Evolutionary conservation across 805 yeast species (phyloP).

Genomic region (Candida coquimbonensis): DNA sequence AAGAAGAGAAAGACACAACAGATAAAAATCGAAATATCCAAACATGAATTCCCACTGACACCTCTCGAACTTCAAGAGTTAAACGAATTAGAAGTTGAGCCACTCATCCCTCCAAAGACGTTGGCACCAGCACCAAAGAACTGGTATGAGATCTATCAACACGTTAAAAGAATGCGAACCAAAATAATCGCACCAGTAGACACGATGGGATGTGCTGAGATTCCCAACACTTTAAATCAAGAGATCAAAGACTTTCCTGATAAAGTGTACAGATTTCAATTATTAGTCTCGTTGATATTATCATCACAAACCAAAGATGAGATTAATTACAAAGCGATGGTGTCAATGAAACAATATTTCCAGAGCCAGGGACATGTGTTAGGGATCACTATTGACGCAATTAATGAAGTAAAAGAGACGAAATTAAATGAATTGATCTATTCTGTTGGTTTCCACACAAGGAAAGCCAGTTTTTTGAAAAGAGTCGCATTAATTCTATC

Average conservation of each 20-base stretch:
- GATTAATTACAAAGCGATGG: constrained; percentile 68
- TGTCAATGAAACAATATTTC: constrained; percentile 44
- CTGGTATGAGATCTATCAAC: constrained; percentile 52
- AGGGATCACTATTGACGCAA: constrained; percentile 54
- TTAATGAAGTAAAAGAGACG: constrained; percentile 41
- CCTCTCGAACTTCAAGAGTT: neutral
- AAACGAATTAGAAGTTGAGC: neutral
- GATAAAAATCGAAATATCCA: neutral
- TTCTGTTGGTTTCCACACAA: constrained; percentile 80
- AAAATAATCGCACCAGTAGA: constrained; percentile 79
- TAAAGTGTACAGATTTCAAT: constrained; percentile 54
- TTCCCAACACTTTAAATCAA: constrained; percentile 33
- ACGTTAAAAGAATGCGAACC: constrained; percentile 59
- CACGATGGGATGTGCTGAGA: constrained; percentile 72
- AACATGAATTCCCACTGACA: neutral
- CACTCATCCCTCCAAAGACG: neutral
- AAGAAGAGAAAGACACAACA: neutral
- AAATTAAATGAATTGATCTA: constrained; percentile 60
- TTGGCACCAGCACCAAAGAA: constrained; percentile 29
- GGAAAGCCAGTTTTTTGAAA: constrained; percentile 70
- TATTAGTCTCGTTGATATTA: constrained; percentile 74
- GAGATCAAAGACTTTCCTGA: constrained; percentile 26
- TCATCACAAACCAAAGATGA: constrained; percentile 93
- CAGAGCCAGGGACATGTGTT: constrained; percentile 33
- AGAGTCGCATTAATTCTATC: constrained; percentile 47